Evolutionary conservation across 2,329 filamentous ascomycete genomes (phyloP), one percentile per base, ranked within the genome.

Genomic region (Aspergillus tamarii): DNA sequence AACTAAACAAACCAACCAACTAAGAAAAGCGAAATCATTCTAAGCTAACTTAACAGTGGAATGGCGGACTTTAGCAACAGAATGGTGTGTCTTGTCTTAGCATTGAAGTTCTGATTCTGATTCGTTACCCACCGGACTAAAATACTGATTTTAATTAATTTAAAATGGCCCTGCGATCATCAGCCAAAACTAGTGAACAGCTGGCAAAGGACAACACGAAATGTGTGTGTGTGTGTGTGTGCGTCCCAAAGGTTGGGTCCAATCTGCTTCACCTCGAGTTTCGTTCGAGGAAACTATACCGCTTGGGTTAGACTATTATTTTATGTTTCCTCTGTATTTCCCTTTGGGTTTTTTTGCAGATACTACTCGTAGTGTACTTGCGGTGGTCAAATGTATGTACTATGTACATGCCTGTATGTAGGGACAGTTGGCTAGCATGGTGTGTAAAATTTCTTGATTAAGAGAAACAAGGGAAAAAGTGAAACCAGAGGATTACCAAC

Each of bases 141-240:
- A 36, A 54, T 36, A 54, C 28, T 56, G 39, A 61, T 56, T 61
- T 34, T 53, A 64, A 61, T 64, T 46, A 26, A 26, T 26, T 26
- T 26, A 57, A 52, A 54, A 41, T 53, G 46, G 53, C n/a, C 48
- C 57, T 59, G 36, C 23, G 60, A 65, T 63, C 63, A 59, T 63
- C 63, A 60, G 28, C 23, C 26, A 26, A 41, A 26, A 58, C 63
- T 63, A 64, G 50, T 60, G 57, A 57, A 59, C 61, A 64, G 59
- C 59, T 64, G 63, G 63, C 59, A 62, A 36, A 64, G 43, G 46
- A 64, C 56, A 61, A 60, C 52, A 50, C 39, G 50, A 60, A 41
- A 50, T 59, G 34, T 32, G 48, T 60, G 46, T 43, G 58, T 60
- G 3, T 59, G 34, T 32, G 48, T 60, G 46, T 43, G 58, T 60